Evolutionary conservation across 192 early-diverging fungal species (phyloP).

Genomic region (Podochytrium sp.): DNA sequence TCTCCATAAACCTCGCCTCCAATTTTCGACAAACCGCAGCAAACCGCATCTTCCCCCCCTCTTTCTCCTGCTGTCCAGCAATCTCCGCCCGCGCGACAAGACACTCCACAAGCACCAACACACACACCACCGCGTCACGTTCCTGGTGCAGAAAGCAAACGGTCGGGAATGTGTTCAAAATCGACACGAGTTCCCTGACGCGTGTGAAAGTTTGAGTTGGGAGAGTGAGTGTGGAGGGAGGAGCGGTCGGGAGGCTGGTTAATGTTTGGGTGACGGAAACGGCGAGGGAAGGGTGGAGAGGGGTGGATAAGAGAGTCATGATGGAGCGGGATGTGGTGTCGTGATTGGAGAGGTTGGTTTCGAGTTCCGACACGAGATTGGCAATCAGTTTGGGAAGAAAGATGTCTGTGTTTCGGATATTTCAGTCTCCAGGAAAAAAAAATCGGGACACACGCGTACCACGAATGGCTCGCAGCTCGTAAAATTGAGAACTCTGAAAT

Average conservation of each 20-base stretch:
- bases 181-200: neutral
- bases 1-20: slow-evolving; percentile 23
- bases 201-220: neutral
- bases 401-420: neutral
- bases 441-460: neutral
- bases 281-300: no score
- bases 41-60: neutral
- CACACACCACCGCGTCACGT: neutral
- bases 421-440: no score
- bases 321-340: no score
- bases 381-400: neutral
- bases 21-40: slow-evolving; percentile 6
- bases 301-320: no score
- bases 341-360: no score
- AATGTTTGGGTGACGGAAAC: no score
- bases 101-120: slow-evolving; percentile 5
- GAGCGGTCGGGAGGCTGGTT: no score
- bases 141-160: slow-evolving; percentile 1
- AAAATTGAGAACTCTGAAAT: slow-evolving; percentile 19
- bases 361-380: neutral
- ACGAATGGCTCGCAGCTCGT: slow-evolving; percentile 12
- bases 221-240: neutral
- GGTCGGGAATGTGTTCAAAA: slow-evolving; percentile 20
- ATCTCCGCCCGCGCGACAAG: neutral
- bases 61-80: neutral